Conservation (phyloP, 257 asterid species). For the Nicotiana attenuata region DNA sequence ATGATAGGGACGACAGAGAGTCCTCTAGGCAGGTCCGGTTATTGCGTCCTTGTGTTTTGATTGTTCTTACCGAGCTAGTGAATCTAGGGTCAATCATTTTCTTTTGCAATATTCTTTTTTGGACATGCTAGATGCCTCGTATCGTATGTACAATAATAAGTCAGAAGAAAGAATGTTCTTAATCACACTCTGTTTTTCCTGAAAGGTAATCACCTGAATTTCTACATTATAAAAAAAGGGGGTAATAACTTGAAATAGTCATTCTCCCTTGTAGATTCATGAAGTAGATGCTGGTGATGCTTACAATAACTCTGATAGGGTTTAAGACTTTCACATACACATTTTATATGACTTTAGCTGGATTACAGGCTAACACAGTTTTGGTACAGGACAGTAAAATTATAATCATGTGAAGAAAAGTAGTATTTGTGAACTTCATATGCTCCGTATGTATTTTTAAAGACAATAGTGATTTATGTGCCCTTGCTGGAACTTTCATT, state of each 20-base stretch:
- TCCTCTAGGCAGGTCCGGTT: background rate
- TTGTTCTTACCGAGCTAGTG: background rate
- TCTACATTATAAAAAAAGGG: background rate
- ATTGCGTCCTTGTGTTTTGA: background rate
- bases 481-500: constrained; percentile 14
- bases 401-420: background rate
- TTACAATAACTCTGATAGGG: background rate
- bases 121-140: background rate
- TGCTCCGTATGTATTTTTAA: background rate
- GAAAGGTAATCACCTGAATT: background rate
- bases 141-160: background rate
- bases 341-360: background rate
- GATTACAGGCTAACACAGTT: background rate
- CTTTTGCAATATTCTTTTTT: background rate
- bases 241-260: background rate
- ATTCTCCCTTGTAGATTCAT: background rate
- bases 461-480: background rate
- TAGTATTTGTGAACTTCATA: background rate
- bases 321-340: background rate
- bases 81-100: background rate
- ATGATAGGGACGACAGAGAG: background rate
- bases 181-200: background rate
- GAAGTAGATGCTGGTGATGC: background rate
- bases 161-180: background rate
- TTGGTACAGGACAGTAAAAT: background rate